phyloP scores from a whole-genome alignment of 768 basidiomycete species.

The Podaxis sp. region DNA sequence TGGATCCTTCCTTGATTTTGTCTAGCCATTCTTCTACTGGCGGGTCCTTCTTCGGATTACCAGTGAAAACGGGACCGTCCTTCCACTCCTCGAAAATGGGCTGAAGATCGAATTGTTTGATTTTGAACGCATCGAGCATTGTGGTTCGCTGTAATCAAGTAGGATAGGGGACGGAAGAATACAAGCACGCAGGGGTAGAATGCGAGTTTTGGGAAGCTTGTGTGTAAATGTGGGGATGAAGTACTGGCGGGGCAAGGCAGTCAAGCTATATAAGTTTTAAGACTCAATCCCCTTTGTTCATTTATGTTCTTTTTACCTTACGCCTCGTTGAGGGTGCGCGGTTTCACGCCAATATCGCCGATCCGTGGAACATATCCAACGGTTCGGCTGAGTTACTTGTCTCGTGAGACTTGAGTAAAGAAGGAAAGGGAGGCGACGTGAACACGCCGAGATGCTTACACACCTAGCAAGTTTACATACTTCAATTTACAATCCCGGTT shows the following conservation, averaged over 20 bases:
- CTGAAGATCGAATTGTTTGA: conserved; percentile 75
- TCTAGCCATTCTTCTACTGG: conserved; percentile 75
- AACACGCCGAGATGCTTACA: background rate
- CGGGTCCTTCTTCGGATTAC: conserved; percentile 67
- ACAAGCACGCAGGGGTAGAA: background rate
- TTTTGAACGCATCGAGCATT: conserved; percentile 77
- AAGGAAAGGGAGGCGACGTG: background rate
- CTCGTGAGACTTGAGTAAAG: background rate
- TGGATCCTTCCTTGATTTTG: conserved; percentile 69
- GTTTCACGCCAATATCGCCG: background rate
- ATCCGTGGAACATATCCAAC: background rate
- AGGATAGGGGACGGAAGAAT: conserved; percentile 6
- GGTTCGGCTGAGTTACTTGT: background rate
- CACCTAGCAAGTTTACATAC: background rate
- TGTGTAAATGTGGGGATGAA: conserved; percentile 7
- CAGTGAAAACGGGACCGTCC: conserved; percentile 64
- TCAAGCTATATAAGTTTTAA: background rate
- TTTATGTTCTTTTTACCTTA: background rate
- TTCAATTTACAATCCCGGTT: background rate
- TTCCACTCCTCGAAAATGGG: conserved; percentile 66
- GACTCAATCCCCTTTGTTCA: background rate
- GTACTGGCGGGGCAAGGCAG: background rate
- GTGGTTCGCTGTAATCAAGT: conserved; percentile 11
- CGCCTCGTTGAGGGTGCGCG: conserved; percentile 13
- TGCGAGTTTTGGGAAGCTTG: background rate